phyloP scores from a whole-genome alignment of 139 green algal species.

The Protoeuglena noctilucae region DNA sequence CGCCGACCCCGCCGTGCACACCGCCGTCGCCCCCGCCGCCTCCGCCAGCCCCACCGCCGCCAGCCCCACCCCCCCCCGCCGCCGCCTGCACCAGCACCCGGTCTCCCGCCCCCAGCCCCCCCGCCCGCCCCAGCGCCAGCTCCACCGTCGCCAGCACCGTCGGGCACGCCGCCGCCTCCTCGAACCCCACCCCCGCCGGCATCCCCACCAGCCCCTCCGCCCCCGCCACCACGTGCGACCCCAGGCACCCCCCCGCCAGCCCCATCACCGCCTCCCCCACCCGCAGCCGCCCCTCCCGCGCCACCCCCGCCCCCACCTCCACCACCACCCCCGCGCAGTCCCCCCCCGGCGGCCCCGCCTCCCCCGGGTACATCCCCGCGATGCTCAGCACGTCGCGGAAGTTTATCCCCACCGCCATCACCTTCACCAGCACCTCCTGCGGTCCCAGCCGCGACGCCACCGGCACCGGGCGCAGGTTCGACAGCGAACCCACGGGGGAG shows the following conservation, averaged over 20 bases:
- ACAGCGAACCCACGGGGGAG: constrained; percentile 18
- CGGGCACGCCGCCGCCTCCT: constrained; percentile 49
- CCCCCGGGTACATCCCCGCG: too few species aligned
- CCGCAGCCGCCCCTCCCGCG: too few species aligned
- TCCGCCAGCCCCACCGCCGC: constrained; percentile 45
- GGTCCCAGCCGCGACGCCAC: too few species aligned
- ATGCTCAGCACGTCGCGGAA: constrained; percentile 56
- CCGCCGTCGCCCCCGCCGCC: constrained; percentile 19
- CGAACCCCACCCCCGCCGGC: constrained; percentile 41
- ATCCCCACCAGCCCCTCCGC: constrained; percentile 36
- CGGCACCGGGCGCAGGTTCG: constrained; percentile 11
- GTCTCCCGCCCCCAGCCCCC: constrained; percentile 20
- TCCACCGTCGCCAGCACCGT: constrained; percentile 70
- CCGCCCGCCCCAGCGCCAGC: constrained; percentile 28
- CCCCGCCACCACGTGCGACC: constrained; percentile 37
- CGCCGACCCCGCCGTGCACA: constrained; percentile 46
- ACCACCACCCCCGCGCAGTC: constrained; percentile 9
- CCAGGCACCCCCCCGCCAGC: constrained; percentile 50
- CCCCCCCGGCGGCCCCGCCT: constrained; percentile 1
- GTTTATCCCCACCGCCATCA: constrained; percentile 48
- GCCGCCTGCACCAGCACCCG: constrained; percentile 51
- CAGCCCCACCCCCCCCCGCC: constrained; percentile 59
- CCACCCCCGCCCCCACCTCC: too few species aligned
- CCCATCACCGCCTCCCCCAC: constrained; percentile 46
- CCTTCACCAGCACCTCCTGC: constrained; percentile 3